Percentiles rank a stretch among this genome's conserved stretches.
phyloP scores from a whole-genome alignment of 306 rosid genomes.

The Delonix regia region DNA sequence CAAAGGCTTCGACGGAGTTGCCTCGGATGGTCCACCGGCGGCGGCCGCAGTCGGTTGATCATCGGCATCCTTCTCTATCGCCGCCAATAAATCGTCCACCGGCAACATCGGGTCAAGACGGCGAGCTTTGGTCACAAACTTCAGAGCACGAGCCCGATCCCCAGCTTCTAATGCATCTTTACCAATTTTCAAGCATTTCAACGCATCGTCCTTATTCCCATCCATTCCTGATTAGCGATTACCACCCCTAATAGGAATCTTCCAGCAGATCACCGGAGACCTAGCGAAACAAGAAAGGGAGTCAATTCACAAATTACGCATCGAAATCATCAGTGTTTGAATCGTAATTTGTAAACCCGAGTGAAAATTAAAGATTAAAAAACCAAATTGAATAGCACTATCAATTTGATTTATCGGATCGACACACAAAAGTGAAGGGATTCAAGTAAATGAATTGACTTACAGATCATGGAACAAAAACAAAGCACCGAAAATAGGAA shows the following conservation, averaged over 20 bases:
- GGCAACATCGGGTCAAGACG: constrained; percentile 81
- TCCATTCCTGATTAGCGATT: constrained; percentile 49
- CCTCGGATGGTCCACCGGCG: background rate
- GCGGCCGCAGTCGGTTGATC: constrained; percentile 34
- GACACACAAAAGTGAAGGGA: background rate
- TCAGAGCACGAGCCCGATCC: constrained; percentile 72
- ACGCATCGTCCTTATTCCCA: constrained; percentile 90
- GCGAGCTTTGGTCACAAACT: constrained; percentile 77
- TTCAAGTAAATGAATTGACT: constrained; percentile 31
- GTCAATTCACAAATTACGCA: background rate
- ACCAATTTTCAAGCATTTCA: constrained; percentile 75
- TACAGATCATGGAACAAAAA: constrained; percentile 39
- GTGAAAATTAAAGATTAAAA: background rate
- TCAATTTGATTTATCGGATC: background rate
- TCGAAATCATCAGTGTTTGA: constrained; percentile 6
- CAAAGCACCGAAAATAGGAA: background rate
- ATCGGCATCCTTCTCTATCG: constrained; percentile 40
- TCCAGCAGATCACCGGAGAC: constrained; percentile 17
- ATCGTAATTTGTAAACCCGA: background rate
- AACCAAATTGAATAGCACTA: background rate
- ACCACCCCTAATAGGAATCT: background rate
- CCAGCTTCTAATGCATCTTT: constrained; percentile 73
- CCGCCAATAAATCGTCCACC: constrained; percentile 74
- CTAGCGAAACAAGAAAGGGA: background rate
- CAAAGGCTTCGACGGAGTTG: constrained; percentile 40